These are phyloP conservation scores for Backusella parvicylindrica DNA, from an alignment of 192 early-diverging fungal genomes.

Conservation along the genomic window DNA sequence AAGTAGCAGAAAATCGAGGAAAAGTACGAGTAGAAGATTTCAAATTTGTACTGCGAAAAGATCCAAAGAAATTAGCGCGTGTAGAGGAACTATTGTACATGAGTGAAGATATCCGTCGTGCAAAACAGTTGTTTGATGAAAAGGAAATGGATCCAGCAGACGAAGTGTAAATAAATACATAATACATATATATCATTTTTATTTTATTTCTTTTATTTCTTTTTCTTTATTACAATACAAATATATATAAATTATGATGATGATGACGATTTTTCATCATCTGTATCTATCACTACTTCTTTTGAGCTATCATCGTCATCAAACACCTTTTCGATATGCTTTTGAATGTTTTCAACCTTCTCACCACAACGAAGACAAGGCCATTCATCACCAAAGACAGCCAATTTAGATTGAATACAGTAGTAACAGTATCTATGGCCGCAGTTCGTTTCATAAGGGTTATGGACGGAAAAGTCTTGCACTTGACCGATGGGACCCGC, in stretches of 20 bases:
- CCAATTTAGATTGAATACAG: slow-evolving; percentile 76
- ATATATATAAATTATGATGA: background rate
- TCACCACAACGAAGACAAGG: slow-evolving; percentile 76
- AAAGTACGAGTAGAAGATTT: slow-evolving; percentile 75
- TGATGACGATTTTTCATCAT: background rate
- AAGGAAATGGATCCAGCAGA: slow-evolving; percentile 40
- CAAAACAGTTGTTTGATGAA: slow-evolving; percentile 55
- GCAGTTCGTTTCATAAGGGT: slow-evolving; percentile 80
- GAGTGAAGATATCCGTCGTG: slow-evolving; percentile 72
- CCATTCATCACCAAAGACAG: slow-evolving; percentile 69
- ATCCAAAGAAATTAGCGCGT: slow-evolving; percentile 80
- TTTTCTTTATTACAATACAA: background rate
- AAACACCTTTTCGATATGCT: slow-evolving; percentile 34
- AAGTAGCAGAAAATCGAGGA: slow-evolving; percentile 43
- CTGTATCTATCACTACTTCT: background rate
- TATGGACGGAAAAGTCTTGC: slow-evolving; percentile 41
- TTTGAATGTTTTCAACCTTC: slow-evolving; percentile 55
- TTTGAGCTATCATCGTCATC: slow-evolving; percentile 28
- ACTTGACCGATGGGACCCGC: slow-evolving; percentile 32
- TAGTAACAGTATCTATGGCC: slow-evolving; percentile 90
- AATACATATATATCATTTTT: background rate
- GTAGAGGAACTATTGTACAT: slow-evolving; percentile 79
- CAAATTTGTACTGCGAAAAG: slow-evolving; percentile 69
- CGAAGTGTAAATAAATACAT: slow-evolving; percentile 4
- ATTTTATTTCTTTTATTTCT: background rate